These are phyloP conservation scores for Leccinellum luteum DNA, from an alignment of 768 basidiomycete species.

Conservation along the genomic window DNA sequence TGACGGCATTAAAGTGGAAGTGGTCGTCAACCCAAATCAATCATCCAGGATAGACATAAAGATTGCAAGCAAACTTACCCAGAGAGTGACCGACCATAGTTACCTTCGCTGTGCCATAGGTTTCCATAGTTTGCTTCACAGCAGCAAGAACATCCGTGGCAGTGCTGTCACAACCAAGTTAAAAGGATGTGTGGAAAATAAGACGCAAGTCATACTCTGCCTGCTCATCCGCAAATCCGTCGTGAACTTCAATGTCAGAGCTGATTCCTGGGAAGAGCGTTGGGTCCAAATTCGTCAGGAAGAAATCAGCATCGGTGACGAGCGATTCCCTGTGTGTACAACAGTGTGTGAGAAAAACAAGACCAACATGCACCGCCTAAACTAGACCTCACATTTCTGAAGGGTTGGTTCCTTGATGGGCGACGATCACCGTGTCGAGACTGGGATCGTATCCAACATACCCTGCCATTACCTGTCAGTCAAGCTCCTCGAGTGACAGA, in stretches of 20 bases:
- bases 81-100: constrained; percentile 47
- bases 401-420: constrained; percentile 38
- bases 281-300: constrained; percentile 33
- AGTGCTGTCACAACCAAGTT: constrained; percentile 27
- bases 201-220: constrained; percentile 34
- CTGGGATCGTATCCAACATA: constrained; percentile 50
- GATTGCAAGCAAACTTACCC: constrained; percentile 19
- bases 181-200: background rate
- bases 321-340: constrained; percentile 32
- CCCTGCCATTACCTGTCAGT: constrained; percentile 33
- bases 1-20: background rate
- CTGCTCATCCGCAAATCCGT: constrained; percentile 47
- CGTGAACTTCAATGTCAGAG: constrained; percentile 41
- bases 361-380: background rate
- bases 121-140: constrained; percentile 40
- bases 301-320: constrained; percentile 43
- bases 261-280: constrained; percentile 50
- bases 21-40: background rate
- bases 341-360: background rate
- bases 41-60: background rate
- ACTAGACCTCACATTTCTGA: constrained; percentile 24
- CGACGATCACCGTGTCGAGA: constrained; percentile 35
- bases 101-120: constrained; percentile 35
- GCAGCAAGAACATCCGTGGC: constrained; percentile 43
- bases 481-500: background rate